Percentiles rank a stretch among this genome's conserved stretches.
phyloP scores from a whole-genome alignment of 345 rosid species.

The Pistacia vera region DNA sequence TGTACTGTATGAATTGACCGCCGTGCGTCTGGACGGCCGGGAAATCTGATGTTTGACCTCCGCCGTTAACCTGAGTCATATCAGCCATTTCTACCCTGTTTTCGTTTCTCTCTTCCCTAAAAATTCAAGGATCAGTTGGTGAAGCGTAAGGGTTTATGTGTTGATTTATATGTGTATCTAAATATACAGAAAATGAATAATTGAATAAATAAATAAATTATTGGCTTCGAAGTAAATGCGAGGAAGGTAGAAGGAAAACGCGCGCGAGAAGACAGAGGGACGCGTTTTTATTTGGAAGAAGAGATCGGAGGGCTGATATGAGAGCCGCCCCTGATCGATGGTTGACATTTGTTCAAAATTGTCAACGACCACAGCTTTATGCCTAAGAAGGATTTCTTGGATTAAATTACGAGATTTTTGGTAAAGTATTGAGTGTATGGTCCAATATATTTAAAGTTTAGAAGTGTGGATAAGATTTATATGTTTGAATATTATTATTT shows the following conservation, averaged over 20 bases:
- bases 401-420: not conserved
- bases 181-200: not conserved
- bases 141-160: not conserved
- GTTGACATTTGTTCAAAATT: slow-evolving; percentile 13
- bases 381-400: not conserved
- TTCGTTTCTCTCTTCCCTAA: slow-evolving; percentile 6
- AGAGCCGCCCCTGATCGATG: slow-evolving; percentile 60
- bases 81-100: slow-evolving; percentile 37
- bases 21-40: slow-evolving; percentile 75
- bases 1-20: slow-evolving; percentile 66
- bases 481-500: too few relatives aligned
- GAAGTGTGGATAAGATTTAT: too few relatives aligned
- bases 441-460: not conserved
- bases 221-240: slow-evolving; percentile 45
- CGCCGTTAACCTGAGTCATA: slow-evolving; percentile 31
- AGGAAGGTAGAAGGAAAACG: slow-evolving; percentile 60
- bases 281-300: slow-evolving; percentile 7
- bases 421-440: not conserved
- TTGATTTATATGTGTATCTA: not conserved
- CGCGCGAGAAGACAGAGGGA: slow-evolving; percentile 22
- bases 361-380: slow-evolving; percentile 31
- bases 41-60: slow-evolving; percentile 60
- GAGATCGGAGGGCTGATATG: slow-evolving; percentile 41
- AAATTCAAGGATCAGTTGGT: slow-evolving; percentile 4
- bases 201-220: not conserved